Evolutionary conservation across 2,329 filamentous ascomycete genomes (phyloP).

Genomic region (Penicillium corylophilum): DNA sequence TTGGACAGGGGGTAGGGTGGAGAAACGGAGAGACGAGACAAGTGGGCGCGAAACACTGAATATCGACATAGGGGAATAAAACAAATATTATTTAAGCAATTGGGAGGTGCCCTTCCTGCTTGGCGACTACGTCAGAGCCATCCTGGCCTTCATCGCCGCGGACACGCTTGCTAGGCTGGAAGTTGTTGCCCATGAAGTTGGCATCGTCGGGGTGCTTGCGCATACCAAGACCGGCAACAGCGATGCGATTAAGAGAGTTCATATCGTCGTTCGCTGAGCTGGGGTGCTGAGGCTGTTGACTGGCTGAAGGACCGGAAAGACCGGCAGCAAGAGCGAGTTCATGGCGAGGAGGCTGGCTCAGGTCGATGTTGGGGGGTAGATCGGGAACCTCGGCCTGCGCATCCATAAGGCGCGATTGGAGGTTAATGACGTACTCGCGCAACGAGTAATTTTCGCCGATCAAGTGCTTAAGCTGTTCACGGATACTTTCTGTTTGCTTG

Average conservation of each 20-base stretch:
- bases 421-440: slow-evolving; percentile 85
- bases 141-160: slow-evolving; percentile 33
- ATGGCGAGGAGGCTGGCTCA: slow-evolving; percentile 54
- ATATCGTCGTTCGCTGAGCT: slow-evolving; percentile 37
- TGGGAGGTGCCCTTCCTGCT: slow-evolving; percentile 32
- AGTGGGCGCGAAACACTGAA: neutral
- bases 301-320: slow-evolving; percentile 24
- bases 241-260: slow-evolving; percentile 45
- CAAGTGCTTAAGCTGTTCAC: slow-evolving; percentile 73
- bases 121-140: slow-evolving; percentile 20
- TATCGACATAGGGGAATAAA: neutral
- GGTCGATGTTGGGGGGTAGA: slow-evolving; percentile 75
- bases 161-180: slow-evolving; percentile 33
- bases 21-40: neutral
- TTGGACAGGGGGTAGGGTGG: neutral
- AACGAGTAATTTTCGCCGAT: slow-evolving; percentile 88
- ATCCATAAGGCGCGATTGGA: slow-evolving; percentile 84
- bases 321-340: slow-evolving; percentile 34
- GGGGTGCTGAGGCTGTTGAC: slow-evolving; percentile 31
- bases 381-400: slow-evolving; percentile 79
- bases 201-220: slow-evolving; percentile 44
- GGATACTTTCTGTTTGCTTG: slow-evolving; percentile 72
- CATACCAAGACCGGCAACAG: slow-evolving; percentile 45
- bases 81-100: slow-evolving; percentile 8
- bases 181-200: slow-evolving; percentile 33